Evolutionary conservation across 495 filamentous ascomycete species (phyloP).

Genomic region (Cercophora sp.): DNA sequence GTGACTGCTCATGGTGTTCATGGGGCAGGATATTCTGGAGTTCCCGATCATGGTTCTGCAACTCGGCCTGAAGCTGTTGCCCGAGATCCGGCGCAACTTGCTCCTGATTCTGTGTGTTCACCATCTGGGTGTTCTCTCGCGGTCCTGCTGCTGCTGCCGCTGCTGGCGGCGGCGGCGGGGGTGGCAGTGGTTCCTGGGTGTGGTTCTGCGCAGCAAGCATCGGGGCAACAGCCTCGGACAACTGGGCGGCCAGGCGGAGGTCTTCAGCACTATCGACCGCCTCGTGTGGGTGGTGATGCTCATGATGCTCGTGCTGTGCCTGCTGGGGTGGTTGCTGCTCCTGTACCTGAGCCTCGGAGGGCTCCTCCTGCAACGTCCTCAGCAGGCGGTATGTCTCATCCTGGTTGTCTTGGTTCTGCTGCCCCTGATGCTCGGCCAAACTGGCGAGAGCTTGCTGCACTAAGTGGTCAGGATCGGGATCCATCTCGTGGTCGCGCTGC

Average conservation of each 20-base stretch:
- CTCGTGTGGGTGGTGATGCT: conserved; percentile 29
- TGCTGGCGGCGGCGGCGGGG: neutral
- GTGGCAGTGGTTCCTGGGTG: conserved; percentile 12
- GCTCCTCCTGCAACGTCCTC: conserved; percentile 20
- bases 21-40: conserved; percentile 22
- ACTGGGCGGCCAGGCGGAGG: conserved; percentile 49
- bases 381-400: conserved; percentile 18
- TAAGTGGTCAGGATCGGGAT: conserved; percentile 13
- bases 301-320: conserved; percentile 24
- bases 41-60: conserved; percentile 28
- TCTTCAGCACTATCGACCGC: conserved; percentile 43
- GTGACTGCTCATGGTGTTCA: conserved; percentile 7
- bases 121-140: neutral
- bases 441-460: conserved; percentile 17
- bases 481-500: conserved; percentile 21
- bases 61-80: conserved; percentile 29
- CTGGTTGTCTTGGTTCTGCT: conserved; percentile 20
- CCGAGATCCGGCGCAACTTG: conserved; percentile 25
- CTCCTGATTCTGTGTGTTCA: neutral
- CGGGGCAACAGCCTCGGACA: conserved; percentile 43
- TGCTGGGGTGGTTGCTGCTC: conserved; percentile 16
- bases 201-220: conserved; percentile 25
- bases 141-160: too few relatives aligned
- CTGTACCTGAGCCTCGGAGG: conserved; percentile 15
- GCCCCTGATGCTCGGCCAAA: conserved; percentile 21